Base-by-base conservation (phyloP, 805 yeast genomes). In the Yamadazyma phyllophila region DNA sequence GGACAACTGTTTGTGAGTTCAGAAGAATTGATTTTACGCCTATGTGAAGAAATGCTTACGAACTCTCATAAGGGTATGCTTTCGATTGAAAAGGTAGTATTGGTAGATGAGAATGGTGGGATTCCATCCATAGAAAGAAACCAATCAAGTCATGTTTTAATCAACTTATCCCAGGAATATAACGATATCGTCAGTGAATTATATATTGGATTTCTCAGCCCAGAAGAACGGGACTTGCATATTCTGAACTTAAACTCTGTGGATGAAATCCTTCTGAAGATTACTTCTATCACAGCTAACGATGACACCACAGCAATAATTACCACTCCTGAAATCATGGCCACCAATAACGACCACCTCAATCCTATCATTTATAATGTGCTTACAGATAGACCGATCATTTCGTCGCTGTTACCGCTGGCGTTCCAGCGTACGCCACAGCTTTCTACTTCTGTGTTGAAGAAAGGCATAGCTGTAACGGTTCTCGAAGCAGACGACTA, bases 321-420 rank as follows among this genome's bases (percentile, higher is more conserved):
- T 29, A 92, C 98, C 0, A 88, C 97, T 0, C 87, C 96, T 0
- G 63, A 71, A 8, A 80, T 88, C 16, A 92, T 96, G 24, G 81
- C 87, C 2, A 54, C 69, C 31, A 70, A 67, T 43, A 63, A 60
- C 47, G 75, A 71, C 51, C 75, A 77, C 41, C 69, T 83, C 48
- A 94, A 94, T 61, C 99, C 99, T 1, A 77, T 94, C 35, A 81
- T 94, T 12, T 88, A 91, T 63, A 94, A 94, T 60, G 77, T 94
- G 12, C 72, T 94, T 32, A 94, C 99, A 0, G 98, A 94, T 61
- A 72, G 98, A 43, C 89, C 98, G 1, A 75, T 88, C 8, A 83
- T 92, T 15, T 89, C 97, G 1, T 88, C 97, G 0, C 91, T 98
- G 0, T 70, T 94, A 35, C 97, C 99, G 0, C 81, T 87, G 20